Conservation (phyloP, 1,284 basidiomycete species). For the Termitomyces sp. region DNA sequence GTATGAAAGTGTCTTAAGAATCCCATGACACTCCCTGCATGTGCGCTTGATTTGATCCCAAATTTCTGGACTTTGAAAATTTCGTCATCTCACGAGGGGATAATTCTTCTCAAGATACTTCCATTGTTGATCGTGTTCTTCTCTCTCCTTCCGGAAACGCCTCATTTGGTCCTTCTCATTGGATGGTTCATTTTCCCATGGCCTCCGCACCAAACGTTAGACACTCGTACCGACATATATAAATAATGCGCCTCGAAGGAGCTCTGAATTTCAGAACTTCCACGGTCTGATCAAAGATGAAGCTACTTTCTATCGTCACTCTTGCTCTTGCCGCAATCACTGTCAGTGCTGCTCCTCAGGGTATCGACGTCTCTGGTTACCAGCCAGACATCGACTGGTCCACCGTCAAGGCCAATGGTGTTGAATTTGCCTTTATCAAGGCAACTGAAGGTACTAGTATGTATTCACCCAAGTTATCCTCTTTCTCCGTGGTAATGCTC, state of each 20-base stretch:
- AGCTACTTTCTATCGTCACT: constrained; percentile 13
- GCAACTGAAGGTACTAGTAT: constrained; percentile 57
- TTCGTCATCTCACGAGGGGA: background rate
- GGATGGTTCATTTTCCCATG: background rate
- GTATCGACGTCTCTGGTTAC: constrained; percentile 54
- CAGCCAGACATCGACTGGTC: constrained; percentile 44
- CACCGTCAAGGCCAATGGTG: constrained; percentile 49
- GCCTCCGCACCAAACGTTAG: background rate
- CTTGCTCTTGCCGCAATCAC: constrained; percentile 14
- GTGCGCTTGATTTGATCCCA: too few species aligned
- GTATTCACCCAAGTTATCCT: background rate
- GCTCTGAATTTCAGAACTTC: background rate
- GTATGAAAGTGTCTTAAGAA: too few species aligned
- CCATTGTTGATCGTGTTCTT: background rate
- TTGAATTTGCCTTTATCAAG: constrained; percentile 64
- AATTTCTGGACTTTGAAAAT: too few species aligned
- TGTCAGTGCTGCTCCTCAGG: constrained; percentile 32
- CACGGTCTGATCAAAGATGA: constrained; percentile 13
- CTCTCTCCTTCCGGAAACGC: background rate
- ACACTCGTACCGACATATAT: constrained; percentile 1
- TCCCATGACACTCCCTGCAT: too few species aligned
- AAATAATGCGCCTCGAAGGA: constrained; percentile 1
- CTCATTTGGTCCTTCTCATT: background rate
- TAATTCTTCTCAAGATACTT: background rate
- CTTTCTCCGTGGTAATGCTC: background rate